phyloP scores from a whole-genome alignment of 371 early-diverging fungal species.

The Apophysomyces elegans region DNA sequence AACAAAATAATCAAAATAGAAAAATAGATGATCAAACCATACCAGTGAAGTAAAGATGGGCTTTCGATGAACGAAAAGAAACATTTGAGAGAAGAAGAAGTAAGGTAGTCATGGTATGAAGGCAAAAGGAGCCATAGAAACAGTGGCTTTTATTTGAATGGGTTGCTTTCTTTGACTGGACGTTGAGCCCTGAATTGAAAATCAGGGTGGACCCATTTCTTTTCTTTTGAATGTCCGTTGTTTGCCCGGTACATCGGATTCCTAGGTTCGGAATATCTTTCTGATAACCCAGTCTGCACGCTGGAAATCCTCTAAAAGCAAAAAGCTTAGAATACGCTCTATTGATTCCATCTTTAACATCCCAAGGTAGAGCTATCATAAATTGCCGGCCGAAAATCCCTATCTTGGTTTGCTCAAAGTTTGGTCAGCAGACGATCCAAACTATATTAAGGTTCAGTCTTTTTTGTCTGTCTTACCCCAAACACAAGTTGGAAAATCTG shows the following conservation, averaged over 20 bases:
- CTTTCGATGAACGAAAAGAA: too few relatives aligned
- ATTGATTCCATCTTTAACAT: too few relatives aligned
- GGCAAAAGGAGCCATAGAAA: too few relatives aligned
- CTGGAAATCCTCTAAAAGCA: neutral
- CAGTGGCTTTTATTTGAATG: too few relatives aligned
- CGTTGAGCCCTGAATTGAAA: neutral
- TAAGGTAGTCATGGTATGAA: too few relatives aligned
- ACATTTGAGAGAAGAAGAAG: too few relatives aligned
- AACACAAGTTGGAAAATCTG: neutral
- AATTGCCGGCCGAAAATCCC: neutral
- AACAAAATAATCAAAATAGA: too few relatives aligned
- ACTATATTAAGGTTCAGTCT: neutral
- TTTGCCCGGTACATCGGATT: neutral
- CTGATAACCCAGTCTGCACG: too few relatives aligned
- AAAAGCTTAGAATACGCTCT: neutral
- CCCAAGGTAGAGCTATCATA: neutral
- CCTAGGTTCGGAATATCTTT: too few relatives aligned
- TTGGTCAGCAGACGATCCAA: neutral
- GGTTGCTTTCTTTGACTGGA: too few relatives aligned
- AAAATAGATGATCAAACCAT: too few relatives aligned
- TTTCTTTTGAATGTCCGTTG: neutral
- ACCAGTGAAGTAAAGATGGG: too few relatives aligned
- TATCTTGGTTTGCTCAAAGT: neutral
- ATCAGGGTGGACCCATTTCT: neutral
- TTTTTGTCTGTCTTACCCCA: neutral